These are phyloP conservation scores for Paratinospora sagittata DNA, from an alignment of 164 flowering plant species.

Conservation along the genomic window DNA sequence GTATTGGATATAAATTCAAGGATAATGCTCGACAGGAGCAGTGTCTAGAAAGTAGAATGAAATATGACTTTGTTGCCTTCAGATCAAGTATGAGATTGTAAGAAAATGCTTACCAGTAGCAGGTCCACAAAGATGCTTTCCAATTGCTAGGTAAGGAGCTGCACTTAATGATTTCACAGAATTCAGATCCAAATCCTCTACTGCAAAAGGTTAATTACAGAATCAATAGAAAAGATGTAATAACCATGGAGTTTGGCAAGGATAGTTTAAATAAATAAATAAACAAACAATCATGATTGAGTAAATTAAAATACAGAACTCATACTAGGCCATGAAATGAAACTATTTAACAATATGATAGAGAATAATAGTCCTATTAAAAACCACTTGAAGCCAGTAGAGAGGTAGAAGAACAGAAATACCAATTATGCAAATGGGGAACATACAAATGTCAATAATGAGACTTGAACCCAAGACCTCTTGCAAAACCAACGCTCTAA, in stretches of 20 bases:
- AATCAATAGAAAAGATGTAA: not conserved
- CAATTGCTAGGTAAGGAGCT: constrained; percentile 63
- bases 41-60: not conserved
- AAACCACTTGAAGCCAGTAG: too few species aligned
- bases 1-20: not conserved
- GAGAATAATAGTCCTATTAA: too few species aligned
- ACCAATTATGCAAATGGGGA: too few species aligned
- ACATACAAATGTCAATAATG: too few species aligned
- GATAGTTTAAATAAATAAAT: constrained; percentile 14
- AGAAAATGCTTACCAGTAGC: constrained; percentile 63
- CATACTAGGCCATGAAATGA: too few species aligned
- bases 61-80: not conserved
- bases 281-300: constrained; percentile 24
- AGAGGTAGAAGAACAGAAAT: too few species aligned
- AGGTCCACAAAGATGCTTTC: constrained; percentile 97
- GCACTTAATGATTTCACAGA: constrained; percentile 66
- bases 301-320: not conserved
- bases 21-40: not conserved
- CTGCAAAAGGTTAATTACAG: constrained; percentile 39
- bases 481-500: too few species aligned
- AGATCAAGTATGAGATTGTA: constrained; percentile 2
- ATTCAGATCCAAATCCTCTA: constrained; percentile 79
- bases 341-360: too few species aligned
- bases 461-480: too few species aligned
- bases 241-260: not conserved